phyloP scores from a whole-genome alignment of 2,329 filamentous ascomycete genomes.

The Nigrospora osmanthi region DNA sequence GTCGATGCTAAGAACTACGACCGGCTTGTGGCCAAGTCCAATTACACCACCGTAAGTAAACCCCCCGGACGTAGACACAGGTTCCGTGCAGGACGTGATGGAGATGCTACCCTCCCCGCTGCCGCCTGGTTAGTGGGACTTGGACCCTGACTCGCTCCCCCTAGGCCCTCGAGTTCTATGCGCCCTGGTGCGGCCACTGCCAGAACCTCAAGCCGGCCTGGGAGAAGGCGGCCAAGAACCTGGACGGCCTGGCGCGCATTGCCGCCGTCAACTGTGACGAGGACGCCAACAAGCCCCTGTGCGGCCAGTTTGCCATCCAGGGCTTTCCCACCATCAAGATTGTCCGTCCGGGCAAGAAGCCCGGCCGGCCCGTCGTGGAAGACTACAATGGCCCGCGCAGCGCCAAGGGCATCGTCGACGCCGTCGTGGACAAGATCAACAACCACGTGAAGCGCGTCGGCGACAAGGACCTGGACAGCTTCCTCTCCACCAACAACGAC shows the following conservation, averaged over 20 bases:
- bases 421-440: constrained; percentile 78
- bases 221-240: constrained; percentile 84
- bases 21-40: constrained; percentile 76
- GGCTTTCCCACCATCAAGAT: constrained; percentile 97
- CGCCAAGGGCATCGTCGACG: constrained; percentile 81
- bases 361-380: constrained; percentile 68
- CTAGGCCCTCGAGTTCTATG: constrained; percentile 77
- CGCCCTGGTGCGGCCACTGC: constrained; percentile 97
- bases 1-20: constrained; percentile 74
- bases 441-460: constrained; percentile 80
- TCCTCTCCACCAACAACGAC: constrained; percentile 59
- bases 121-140: not conserved
- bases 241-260: constrained; percentile 89
- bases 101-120: not conserved
- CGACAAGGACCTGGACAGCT: constrained; percentile 71
- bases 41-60: constrained; percentile 79
- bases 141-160: not conserved
- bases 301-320: constrained; percentile 76
- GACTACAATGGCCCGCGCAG: constrained; percentile 82
- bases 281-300: constrained; percentile 83
- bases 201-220: constrained; percentile 92
- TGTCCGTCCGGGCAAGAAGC: constrained; percentile 75
- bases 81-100: too few species aligned
- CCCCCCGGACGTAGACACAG: not conserved
- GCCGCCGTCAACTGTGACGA: constrained; percentile 94